Percentiles rank a stretch among this genome's conserved stretches.
Conservation (phyloP, 768 basidiomycete genomes). For the Panellus pusillus region DNA sequence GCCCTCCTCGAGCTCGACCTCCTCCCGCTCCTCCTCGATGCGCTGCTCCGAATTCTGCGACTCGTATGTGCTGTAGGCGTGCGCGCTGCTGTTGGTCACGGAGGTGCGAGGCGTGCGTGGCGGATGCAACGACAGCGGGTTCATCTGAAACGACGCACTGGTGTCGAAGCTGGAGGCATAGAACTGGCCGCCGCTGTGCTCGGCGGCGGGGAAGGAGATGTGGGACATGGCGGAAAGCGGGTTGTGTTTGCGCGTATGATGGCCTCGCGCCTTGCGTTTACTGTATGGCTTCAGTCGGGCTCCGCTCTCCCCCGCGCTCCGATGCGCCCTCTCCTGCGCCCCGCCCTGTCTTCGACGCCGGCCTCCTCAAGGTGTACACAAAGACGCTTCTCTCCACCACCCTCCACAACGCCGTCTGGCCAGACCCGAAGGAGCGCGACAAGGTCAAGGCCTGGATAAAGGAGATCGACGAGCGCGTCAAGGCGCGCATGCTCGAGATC, state of each 20-base stretch:
- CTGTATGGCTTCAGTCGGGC: constrained; percentile 32
- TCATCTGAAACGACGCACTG: constrained; percentile 72
- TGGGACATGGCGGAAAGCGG: constrained; percentile 52
- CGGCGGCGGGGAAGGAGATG: constrained; percentile 58
- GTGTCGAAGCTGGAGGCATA: constrained; percentile 63
- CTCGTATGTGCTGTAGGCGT: constrained; percentile 33
- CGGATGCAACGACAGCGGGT: constrained; percentile 76
- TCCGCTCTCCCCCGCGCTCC: constrained; percentile 69
- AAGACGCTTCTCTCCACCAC: constrained; percentile 77
- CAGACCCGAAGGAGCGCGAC: constrained; percentile 66
- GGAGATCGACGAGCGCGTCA: constrained; percentile 81
- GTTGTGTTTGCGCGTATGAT: neutral
- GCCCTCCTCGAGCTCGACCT: constrained; percentile 51
- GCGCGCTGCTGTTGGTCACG: constrained; percentile 38
- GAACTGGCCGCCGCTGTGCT: constrained; percentile 43
- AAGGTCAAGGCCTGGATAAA: constrained; percentile 75
- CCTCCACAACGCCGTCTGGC: constrained; percentile 65
- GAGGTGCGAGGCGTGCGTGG: constrained; percentile 74
- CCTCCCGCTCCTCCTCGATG: constrained; percentile 27
- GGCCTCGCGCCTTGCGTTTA: too few relatives aligned
- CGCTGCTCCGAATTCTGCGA: too few relatives aligned
- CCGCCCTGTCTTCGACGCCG: constrained; percentile 66
- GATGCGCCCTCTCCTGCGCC: constrained; percentile 43
- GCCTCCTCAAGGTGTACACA: constrained; percentile 74
- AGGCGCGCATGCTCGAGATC: constrained; percentile 84